A percentile compares a stretch with the other conserved stretches of the same genome.
phyloP scores from a whole-genome alignment of 345 rosid genomes.

The Cardamine chenopodiifolia region DNA sequence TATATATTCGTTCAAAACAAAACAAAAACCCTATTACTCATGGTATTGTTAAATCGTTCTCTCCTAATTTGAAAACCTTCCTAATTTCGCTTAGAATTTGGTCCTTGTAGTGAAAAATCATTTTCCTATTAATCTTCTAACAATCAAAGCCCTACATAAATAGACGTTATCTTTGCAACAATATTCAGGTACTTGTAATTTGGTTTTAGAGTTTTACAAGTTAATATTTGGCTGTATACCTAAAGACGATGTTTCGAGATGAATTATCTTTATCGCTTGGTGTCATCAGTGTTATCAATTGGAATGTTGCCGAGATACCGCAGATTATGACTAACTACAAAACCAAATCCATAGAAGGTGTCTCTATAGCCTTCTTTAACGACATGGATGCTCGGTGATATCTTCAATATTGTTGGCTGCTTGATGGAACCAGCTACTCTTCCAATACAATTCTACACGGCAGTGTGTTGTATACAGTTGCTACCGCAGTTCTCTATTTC shows the following conservation, averaged over 20 bases:
- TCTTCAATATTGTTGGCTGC: slow-evolving; percentile 80
- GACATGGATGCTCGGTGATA: slow-evolving; percentile 87
- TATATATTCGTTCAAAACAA: background rate
- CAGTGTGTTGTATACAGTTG: slow-evolving; percentile 71
- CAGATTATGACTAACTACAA: slow-evolving; percentile 71
- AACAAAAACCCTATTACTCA: background rate
- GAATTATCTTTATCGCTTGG: slow-evolving; percentile 58
- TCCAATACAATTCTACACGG: slow-evolving; percentile 77
- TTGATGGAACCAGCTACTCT: slow-evolving; percentile 85
- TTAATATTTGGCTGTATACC: background rate
- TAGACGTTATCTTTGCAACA: background rate
- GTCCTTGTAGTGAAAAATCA: background rate
- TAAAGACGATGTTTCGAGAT: slow-evolving; percentile 40
- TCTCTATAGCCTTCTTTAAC: slow-evolving; percentile 71
- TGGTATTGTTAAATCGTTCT: background rate
- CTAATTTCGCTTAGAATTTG: background rate
- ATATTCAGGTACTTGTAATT: slow-evolving; percentile 1
- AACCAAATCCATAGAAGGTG: slow-evolving; percentile 69
- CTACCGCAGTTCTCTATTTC: slow-evolving; percentile 52
- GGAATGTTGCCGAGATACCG: slow-evolving; percentile 86
- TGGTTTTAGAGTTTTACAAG: slow-evolving; percentile 25
- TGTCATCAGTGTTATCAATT: slow-evolving; percentile 65
- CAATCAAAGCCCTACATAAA: background rate
- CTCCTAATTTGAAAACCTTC: background rate
- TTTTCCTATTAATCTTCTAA: background rate